Conservation (phyloP, 805 yeast genomes). For the Tetrapisispora phaffii region DNA sequence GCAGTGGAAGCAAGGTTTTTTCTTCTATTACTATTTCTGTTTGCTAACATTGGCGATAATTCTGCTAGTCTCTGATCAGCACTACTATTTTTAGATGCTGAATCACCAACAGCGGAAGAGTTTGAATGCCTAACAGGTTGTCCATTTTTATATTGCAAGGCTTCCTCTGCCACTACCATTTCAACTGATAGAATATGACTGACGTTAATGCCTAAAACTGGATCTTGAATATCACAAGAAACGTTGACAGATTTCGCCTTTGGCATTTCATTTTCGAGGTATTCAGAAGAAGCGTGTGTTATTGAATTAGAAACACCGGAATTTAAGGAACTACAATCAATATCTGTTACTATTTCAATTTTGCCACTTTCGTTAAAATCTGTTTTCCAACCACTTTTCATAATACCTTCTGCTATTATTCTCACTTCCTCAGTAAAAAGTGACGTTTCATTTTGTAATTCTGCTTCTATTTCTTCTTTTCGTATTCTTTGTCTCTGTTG, state of each 20-base stretch:
- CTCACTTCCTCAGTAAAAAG: slow-evolving; percentile 65
- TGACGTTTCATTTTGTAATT: slow-evolving; percentile 29
- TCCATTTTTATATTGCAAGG: slow-evolving; percentile 36
- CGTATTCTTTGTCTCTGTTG: slow-evolving; percentile 26
- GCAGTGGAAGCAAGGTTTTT: slow-evolving; percentile 8
- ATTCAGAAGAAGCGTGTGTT: slow-evolving; percentile 35
- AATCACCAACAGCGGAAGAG: not conserved
- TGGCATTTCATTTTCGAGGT: slow-evolving; percentile 14
- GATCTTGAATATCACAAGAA: slow-evolving; percentile 75
- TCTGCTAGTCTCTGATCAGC: slow-evolving; percentile 37
- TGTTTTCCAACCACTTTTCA: slow-evolving; percentile 90
- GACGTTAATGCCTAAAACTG: slow-evolving; percentile 66
- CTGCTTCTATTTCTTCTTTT: slow-evolving; percentile 26
- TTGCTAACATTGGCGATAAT: slow-evolving; percentile 36
- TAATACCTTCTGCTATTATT: slow-evolving; percentile 65
- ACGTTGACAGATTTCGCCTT: slow-evolving; percentile 37
- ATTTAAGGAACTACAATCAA: slow-evolving; percentile 47
- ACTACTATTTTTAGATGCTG: not conserved
- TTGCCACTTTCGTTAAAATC: slow-evolving; percentile 73
- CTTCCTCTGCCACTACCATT: slow-evolving; percentile 89
- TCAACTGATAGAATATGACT: slow-evolving; percentile 74
- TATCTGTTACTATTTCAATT: slow-evolving; percentile 69
- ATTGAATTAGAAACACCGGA: slow-evolving; percentile 43
- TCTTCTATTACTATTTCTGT: slow-evolving; percentile 16
- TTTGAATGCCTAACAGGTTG: slow-evolving; percentile 17